Percentiles rank a stretch among this genome's conserved stretches.
phyloP scores from a whole-genome alignment of 2,329 filamentous ascomycete genomes.

The Coniella lustricola region DNA sequence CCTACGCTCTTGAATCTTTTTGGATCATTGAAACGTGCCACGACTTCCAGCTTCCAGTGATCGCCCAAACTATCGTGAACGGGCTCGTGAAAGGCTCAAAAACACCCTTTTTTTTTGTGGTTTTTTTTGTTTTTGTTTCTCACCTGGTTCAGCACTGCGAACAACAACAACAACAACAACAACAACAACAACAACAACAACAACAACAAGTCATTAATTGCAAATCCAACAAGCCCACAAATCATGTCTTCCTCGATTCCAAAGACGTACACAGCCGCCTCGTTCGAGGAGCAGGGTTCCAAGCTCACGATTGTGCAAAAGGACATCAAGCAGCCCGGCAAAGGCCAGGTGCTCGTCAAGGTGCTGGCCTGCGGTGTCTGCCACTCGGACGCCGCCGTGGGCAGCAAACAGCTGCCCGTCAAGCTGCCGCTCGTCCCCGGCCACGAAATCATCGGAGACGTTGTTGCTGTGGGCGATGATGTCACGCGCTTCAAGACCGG shows the following conservation, averaged over 20 bases:
- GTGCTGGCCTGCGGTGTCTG: conserved; percentile 67
- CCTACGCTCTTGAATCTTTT: too few species aligned
- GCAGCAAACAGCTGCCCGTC: conserved; percentile 44
- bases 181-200: neutral
- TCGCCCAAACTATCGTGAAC: too few species aligned
- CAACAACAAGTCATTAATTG: neutral
- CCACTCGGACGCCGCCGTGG: conserved; percentile 49
- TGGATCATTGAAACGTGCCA: too few species aligned
- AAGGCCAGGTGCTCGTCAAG: conserved; percentile 60
- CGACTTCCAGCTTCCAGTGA: too few species aligned
- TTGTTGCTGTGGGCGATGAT: conserved; percentile 52
- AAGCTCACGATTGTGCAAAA: conserved; percentile 54
- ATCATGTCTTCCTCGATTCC: conserved; percentile 38
- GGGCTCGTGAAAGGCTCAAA: too few species aligned
- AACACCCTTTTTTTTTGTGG: too few species aligned
- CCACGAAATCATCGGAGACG: conserved; percentile 64
- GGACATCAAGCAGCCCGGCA: conserved; percentile 46
- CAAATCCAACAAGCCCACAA: too few species aligned
- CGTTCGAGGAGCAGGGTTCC: conserved; percentile 45
- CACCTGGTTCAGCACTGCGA: too few species aligned
- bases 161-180: too few species aligned
- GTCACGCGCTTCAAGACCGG: conserved; percentile 55
- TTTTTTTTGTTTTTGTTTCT: too few species aligned
- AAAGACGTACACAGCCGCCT: conserved; percentile 59
- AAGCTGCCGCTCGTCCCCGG: conserved; percentile 57